Evolutionary conservation across 2,329 filamentous ascomycete species (phyloP).

Genomic region (Tricladium varicosporioides): DNA sequence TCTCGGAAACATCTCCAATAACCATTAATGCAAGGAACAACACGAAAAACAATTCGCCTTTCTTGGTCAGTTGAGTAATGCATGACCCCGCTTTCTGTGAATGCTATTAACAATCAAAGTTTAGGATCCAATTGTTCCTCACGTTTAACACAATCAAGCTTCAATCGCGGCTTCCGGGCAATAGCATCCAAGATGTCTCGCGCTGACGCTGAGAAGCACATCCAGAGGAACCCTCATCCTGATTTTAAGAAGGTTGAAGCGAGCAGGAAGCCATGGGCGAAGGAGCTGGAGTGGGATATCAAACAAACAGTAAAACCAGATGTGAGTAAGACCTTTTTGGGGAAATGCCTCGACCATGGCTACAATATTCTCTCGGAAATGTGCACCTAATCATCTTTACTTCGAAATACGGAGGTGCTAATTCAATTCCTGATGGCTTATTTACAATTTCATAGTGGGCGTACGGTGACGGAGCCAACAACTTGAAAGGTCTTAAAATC

Average conservation of each 20-base stretch:
- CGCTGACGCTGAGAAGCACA: conserved; percentile 30
- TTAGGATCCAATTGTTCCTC: not conserved
- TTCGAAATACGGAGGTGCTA: too few species aligned
- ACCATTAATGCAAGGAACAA: too few species aligned
- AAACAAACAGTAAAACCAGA: conserved; percentile 62
- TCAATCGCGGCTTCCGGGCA: conserved; percentile 1
- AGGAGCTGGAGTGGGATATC: conserved; percentile 46
- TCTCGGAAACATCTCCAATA: too few species aligned
- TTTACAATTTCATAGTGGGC: conserved; percentile 49
- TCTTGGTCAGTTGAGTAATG: too few species aligned
- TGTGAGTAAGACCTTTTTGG: not conserved
- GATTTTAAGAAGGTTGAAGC: conserved; percentile 74
- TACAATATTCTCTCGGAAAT: too few species aligned
- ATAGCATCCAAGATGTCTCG: conserved; percentile 22
- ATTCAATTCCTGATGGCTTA: not conserved
- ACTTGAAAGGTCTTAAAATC: conserved; percentile 44
- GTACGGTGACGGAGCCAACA: conserved; percentile 64
- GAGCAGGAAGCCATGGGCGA: conserved; percentile 60
- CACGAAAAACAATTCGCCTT: too few species aligned
- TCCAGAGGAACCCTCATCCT: conserved; percentile 64
- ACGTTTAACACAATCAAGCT: not conserved
- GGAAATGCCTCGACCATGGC: too few species aligned
- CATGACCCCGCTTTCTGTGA: not conserved
- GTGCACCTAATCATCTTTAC: too few species aligned
- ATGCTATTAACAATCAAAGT: not conserved